Conservation (phyloP, 441 rosid genomes). For the Breynia disticha region DNA sequence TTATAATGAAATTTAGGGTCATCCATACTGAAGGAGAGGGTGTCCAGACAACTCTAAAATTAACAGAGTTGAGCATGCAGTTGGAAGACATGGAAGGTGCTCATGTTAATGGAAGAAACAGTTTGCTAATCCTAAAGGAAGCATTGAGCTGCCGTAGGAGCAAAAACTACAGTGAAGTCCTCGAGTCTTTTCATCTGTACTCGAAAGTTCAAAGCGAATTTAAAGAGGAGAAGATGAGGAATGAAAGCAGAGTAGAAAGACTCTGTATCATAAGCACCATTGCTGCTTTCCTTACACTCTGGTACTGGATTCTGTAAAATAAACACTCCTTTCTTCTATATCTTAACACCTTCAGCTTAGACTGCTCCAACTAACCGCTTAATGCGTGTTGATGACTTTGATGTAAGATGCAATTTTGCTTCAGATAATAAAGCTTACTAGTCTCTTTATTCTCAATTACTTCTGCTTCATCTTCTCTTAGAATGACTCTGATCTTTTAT, state of each 20-base stretch:
- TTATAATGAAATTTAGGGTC: conserved; percentile 58
- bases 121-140: conserved; percentile 53
- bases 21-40: conserved; percentile 40
- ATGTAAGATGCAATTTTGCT: conserved; percentile 30
- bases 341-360: conserved; percentile 6
- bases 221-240: conserved; percentile 65
- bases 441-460: background rate
- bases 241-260: conserved; percentile 54
- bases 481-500: background rate
- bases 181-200: conserved; percentile 58
- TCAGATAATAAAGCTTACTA: conserved; percentile 13
- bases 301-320: conserved; percentile 46
- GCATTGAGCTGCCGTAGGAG: conserved; percentile 57
- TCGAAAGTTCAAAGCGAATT: conserved; percentile 54
- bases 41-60: conserved; percentile 33
- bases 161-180: conserved; percentile 58
- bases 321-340: background rate
- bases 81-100: conserved; percentile 76
- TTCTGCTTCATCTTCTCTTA: background rate
- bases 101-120: conserved; percentile 62
- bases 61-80: conserved; percentile 70
- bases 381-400: background rate
- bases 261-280: conserved; percentile 52
- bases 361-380: conserved; percentile 16
- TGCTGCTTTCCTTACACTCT: conserved; percentile 47